Base-by-base conservation (phyloP, 1,139 yeast species). In the Saccharomyces hybrid region DNA sequence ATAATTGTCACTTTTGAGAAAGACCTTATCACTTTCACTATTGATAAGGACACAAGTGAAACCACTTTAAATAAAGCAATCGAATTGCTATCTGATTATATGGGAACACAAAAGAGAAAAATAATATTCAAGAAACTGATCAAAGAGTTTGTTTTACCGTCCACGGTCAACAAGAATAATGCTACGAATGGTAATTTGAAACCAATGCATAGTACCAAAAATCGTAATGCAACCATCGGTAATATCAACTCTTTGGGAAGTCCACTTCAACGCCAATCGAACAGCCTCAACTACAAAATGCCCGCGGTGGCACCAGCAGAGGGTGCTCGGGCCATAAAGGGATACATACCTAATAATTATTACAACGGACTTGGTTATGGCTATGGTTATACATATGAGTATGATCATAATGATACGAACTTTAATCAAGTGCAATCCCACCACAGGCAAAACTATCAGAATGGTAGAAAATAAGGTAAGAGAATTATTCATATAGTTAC, bases 1-100 rank as follows among this genome's bases (percentile, higher is more conserved):
- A 56, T 62, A 25, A 58, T 58, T 31, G 58, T 59, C n/a, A 56
- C 62, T n/a, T 46, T 56, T 6, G 34, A 53, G 16, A 52, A 55
- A 13, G 50, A 50, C 16, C 20, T 50, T 16, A 51, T 63, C 6
- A 51, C 60, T n/a, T 28, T 63, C 8, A 61, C 63, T 4, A 57
- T 59, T 49, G 49, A 51, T 14, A 58, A 56, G 38, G 54, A 55
- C n/a, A 58, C 56, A 48, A 47, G 52, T 20, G 49, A 53, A 2
- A 14, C 3, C 9, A 34, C 42, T 34, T 23, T 61, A 6, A 47
- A 46, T 13, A 56, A 55, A 29, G 62, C 64, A 5, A 31, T 54
- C 6, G 57, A 55, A 38, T 27, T 61, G 5, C 31, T 62, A 28
- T 42, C 52, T 11, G 56, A 56, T 7, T 61, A 57, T 46, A 29